Evolutionary conservation across 2,329 filamentous ascomycete species (phyloP).

Genomic region (Nothopassalora personata): DNA sequence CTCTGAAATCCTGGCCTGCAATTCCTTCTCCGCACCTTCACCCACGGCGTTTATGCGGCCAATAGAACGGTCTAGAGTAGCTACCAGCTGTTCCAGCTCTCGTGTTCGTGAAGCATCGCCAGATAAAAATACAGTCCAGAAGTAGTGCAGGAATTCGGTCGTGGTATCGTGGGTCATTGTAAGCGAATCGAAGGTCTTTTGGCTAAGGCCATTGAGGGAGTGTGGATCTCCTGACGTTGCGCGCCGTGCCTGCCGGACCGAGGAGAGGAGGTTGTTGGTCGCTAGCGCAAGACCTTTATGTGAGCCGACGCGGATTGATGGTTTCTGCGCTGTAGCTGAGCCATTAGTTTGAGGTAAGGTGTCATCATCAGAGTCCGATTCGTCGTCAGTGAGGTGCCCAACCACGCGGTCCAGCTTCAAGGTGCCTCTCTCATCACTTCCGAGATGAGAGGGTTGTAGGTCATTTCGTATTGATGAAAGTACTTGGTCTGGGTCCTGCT

Average conservation of each 20-base stretch:
- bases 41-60: constrained; percentile 77
- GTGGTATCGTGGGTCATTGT: constrained; percentile 83
- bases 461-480: constrained; percentile 60
- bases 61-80: constrained; percentile 71
- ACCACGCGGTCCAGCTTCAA: constrained; percentile 56
- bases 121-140: constrained; percentile 88
- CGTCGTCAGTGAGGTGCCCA: constrained; percentile 63
- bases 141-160: constrained; percentile 93
- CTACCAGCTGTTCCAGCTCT: constrained; percentile 75
- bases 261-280: constrained; percentile 61
- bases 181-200: constrained; percentile 55
- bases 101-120: constrained; percentile 70
- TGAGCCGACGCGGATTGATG: constrained; percentile 58
- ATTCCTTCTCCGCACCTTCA: constrained; percentile 69
- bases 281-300: constrained; percentile 60
- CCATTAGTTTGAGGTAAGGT: constrained; percentile 21
- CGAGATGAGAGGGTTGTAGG: constrained; percentile 45
- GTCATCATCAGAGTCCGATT: constrained; percentile 54
- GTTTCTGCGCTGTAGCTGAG: constrained; percentile 35
- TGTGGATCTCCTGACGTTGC: constrained; percentile 21
- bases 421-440: constrained; percentile 27
- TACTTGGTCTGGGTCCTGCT: constrained; percentile 65
- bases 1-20: constrained; percentile 60
- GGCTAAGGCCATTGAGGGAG: constrained; percentile 34
- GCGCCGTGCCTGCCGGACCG: constrained; percentile 50